Conservation (phyloP, 306 rosid genomes). For the Arachis hypogaea region DNA sequence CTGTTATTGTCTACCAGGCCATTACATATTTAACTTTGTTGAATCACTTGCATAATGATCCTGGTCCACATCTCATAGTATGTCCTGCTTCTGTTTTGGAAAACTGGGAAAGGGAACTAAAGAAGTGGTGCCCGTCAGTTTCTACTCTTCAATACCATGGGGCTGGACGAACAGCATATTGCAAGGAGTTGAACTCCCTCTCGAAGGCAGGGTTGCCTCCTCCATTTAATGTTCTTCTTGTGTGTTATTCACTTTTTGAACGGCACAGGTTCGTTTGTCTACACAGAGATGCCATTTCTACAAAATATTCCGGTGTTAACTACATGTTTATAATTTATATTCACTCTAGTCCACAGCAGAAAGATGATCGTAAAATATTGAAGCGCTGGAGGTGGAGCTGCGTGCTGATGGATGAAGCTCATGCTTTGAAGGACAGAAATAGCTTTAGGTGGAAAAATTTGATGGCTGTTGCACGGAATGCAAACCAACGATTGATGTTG, state of each 20-base stretch:
- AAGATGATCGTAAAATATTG: conserved; percentile 90
- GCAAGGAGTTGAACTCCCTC: conserved; percentile 76
- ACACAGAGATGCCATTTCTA: background rate
- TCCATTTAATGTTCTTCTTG: conserved; percentile 93
- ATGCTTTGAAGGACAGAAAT: conserved; percentile 92
- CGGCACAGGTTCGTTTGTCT: conserved; percentile 79
- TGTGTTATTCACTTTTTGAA: conserved; percentile 95
- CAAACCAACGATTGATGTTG: conserved; percentile 93
- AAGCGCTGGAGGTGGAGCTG: conserved; percentile 98
- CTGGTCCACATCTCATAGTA: conserved; percentile 96
- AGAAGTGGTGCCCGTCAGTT: conserved; percentile 90
- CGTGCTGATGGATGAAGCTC: conserved; percentile 99
- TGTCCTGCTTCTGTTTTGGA: conserved; percentile 99
- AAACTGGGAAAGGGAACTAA: conserved; percentile 97
- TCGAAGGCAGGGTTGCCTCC: conserved; percentile 86
- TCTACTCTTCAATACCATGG: conserved; percentile 92
- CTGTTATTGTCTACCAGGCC: conserved; percentile 67
- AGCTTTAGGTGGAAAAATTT: conserved; percentile 97
- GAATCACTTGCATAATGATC: conserved; percentile 80
- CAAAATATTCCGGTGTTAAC: conserved; percentile 14
- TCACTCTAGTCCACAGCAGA: conserved; percentile 85
- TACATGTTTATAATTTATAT: conserved; percentile 43
- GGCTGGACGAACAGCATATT: conserved; percentile 71
- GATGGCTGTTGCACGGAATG: conserved; percentile 90
- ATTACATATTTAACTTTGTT: conserved; percentile 80